Base-by-base conservation (phyloP, 2,329 filamentous ascomycete species). In the Botryotinia narcissicola region DNA sequence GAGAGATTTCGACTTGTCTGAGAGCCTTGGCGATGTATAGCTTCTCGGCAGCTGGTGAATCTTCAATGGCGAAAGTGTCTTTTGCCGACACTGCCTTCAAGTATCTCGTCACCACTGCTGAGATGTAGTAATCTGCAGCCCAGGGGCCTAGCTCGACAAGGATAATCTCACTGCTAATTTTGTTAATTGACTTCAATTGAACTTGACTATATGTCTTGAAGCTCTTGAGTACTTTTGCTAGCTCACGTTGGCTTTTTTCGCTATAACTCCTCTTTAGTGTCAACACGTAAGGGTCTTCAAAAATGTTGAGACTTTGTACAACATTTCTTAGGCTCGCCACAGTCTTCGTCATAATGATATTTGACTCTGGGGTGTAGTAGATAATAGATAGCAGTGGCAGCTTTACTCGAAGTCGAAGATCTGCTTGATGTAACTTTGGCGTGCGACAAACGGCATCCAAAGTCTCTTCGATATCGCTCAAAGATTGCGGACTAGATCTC, bases 41-140 rank as follows among this genome's bases (percentile, higher is more conserved):
- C 71, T 87, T 88, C 72, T 92, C 89, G 0, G 84, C 83, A 16
- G 37, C 64, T 20, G 76, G 54, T 5, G 83, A 80, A 4, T 83
- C 82, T 83, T 85, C 86, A 0, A 81, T 80, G 35, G 84, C 80
- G n/a, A 84, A 78, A 20, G 79, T 74, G 73, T 82, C 78, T 18
- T 77, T 75, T 35, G 77, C 75, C 9, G 63, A n/a, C 79, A 84
- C 3, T 86, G 86, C 4, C 80, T 81, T 69, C 1, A 86, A 84
- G 75, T 91, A 86, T 1, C 82, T 82, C n/a, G 84, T 79, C 25
- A 84, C 80, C 59, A 82, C 75, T 42, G 81, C 74, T 72, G 82
- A 79, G 16, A 94, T 87, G 78, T 90, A 94, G 68, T 86, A 87
- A 67, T 94, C 90, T 0, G 87, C 87, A 1, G 91, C 91, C 91